Evolutionary conservation across 352 stramenopile species (phyloP).

Genomic region (Globisporangium emineosum): DNA sequence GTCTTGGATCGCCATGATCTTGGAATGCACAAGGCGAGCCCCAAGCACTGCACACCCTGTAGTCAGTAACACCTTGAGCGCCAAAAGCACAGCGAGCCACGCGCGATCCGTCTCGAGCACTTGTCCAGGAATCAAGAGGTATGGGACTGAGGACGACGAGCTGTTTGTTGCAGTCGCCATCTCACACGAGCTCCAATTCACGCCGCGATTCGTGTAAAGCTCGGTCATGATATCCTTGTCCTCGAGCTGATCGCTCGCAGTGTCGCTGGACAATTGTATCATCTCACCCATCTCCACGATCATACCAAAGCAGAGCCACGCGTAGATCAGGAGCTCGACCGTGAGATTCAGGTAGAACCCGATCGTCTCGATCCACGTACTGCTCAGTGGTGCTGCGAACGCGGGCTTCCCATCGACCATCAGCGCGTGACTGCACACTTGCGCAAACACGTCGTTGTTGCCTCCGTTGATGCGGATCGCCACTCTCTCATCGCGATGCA

Average conservation of each 20-base stretch:
- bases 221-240: conserved; percentile 29
- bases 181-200: conserved; percentile 26
- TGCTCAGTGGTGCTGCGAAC: conserved; percentile 58
- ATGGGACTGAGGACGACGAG: conserved; percentile 12
- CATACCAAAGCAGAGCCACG: conserved; percentile 60
- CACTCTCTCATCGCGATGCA: conserved; percentile 69
- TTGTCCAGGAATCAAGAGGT: conserved; percentile 33
- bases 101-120: conserved; percentile 41
- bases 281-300: conserved; percentile 59
- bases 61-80: conserved; percentile 37
- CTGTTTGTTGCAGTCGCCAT: conserved; percentile 11
- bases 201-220: conserved; percentile 28
- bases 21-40: conserved; percentile 44
- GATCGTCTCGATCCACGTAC: conserved; percentile 57
- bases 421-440: conserved; percentile 60
- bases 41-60: conserved; percentile 28
- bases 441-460: conserved; percentile 66
- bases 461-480: conserved; percentile 55
- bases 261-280: conserved; percentile 30
- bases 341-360: conserved; percentile 54
- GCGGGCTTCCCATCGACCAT: conserved; percentile 62
- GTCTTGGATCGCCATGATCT: conserved; percentile 59
- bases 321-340: conserved; percentile 42
- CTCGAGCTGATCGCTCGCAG: conserved; percentile 24
- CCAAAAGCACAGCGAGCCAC: conserved; percentile 42